Evolutionary conservation across 2,329 filamentous ascomycete species (phyloP).

Genomic region (Cytospora piceicola): DNA sequence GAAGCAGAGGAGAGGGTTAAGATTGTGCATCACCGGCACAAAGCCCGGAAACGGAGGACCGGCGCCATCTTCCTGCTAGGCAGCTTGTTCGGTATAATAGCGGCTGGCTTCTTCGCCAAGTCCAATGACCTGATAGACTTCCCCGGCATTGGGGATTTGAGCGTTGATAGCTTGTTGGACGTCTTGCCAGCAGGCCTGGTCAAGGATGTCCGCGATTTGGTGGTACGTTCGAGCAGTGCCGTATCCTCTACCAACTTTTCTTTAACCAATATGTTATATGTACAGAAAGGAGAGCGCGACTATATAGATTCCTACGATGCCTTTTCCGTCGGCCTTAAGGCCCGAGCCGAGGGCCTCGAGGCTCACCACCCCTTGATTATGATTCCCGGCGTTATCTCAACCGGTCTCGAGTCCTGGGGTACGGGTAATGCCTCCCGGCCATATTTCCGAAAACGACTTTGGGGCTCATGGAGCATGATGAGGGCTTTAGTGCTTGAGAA

Average conservation of each 20-base stretch:
- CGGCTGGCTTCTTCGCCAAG: slow-evolving; percentile 86
- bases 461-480: slow-evolving; percentile 99
- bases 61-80: slow-evolving; percentile 86
- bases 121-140: slow-evolving; percentile 89
- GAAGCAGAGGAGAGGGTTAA: slow-evolving; percentile 45
- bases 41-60: slow-evolving; percentile 71
- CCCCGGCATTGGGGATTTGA: slow-evolving; percentile 70
- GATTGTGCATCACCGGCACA: slow-evolving; percentile 49
- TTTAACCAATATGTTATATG: slow-evolving; percentile 29
- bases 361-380: slow-evolving; percentile 92
- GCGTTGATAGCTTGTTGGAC: slow-evolving; percentile 84
- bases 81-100: slow-evolving; percentile 85
- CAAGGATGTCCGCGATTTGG: slow-evolving; percentile 81
- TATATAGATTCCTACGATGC: slow-evolving; percentile 85
- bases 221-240: slow-evolving; percentile 58
- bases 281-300: slow-evolving; percentile 81
- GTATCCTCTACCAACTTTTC: background rate
- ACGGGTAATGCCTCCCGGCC: slow-evolving; percentile 81
- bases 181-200: slow-evolving; percentile 85
- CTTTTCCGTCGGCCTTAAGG: slow-evolving; percentile 86
- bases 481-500: slow-evolving; percentile 90
- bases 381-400: slow-evolving; percentile 97
- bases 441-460: slow-evolving; percentile 92
- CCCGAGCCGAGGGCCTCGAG: slow-evolving; percentile 76
- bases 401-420: slow-evolving; percentile 94